phyloP scores from a whole-genome alignment of 495 filamentous ascomycete genomes.

The Daldinia concentrica region DNA sequence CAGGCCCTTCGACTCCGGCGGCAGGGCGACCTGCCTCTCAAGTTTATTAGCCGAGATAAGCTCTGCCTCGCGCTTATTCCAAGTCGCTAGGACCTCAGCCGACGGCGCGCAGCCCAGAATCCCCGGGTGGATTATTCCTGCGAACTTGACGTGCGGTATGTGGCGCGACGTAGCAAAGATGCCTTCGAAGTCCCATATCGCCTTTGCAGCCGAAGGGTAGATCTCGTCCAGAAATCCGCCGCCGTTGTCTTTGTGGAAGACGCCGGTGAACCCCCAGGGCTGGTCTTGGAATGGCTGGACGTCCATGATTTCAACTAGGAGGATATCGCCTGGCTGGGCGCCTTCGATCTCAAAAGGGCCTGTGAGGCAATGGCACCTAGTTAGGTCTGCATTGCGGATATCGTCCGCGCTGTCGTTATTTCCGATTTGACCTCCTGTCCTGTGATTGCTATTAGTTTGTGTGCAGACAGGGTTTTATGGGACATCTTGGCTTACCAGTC shows the following conservation, averaged over 20 bases:
- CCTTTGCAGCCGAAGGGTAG: slow-evolving; percentile 89
- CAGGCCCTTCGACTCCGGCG: slow-evolving; percentile 73
- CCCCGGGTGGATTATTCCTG: slow-evolving; percentile 93
- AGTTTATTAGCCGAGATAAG: slow-evolving; percentile 74
- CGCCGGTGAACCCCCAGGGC: slow-evolving; percentile 92
- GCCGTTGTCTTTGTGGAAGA: slow-evolving; percentile 85
- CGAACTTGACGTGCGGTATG: slow-evolving; percentile 87
- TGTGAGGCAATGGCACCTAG: slow-evolving; percentile 84
- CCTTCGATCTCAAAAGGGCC: slow-evolving; percentile 91
- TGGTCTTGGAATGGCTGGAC: slow-evolving; percentile 88
- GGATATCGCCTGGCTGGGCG: slow-evolving; percentile 85
- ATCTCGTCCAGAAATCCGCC: slow-evolving; percentile 92
- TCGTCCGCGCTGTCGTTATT: slow-evolving; percentile 94
- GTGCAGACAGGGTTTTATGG: no score
- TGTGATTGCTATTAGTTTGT: slow-evolving; percentile 28
- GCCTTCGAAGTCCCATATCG: slow-evolving; percentile 98
- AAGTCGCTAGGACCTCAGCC: slow-evolving; percentile 67
- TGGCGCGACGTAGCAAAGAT: slow-evolving; percentile 92
- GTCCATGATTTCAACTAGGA: slow-evolving; percentile 94
- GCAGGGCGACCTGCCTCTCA: slow-evolving; percentile 80
- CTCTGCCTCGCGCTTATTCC: slow-evolving; percentile 84
- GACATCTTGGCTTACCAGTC: no score
- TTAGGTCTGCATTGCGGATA: slow-evolving; percentile 84
- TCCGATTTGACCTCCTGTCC: slow-evolving; percentile 84
- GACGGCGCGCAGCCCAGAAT: slow-evolving; percentile 93